Base-by-base conservation (phyloP, 2,329 filamentous ascomycete genomes). In the Coleophoma eucalyptorum region DNA sequence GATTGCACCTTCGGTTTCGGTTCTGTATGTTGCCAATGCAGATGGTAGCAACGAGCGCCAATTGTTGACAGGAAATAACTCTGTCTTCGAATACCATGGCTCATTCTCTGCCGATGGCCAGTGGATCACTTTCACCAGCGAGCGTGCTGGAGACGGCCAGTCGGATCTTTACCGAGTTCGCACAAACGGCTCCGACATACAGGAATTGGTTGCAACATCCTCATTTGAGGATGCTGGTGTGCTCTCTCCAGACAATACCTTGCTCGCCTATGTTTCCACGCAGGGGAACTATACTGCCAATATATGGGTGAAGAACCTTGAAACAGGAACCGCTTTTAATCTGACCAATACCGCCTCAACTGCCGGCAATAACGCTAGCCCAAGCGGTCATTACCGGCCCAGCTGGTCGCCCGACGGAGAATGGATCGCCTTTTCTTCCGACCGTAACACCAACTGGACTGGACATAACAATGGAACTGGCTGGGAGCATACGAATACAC, bases 351-450 rank as follows among this genome's bases (percentile, higher is more conserved):
- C 62, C 0, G 50, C 56, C 3, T 35, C 48, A 4, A 60, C 58
- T 0, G 58, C 56, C 4, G 55, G 56, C 1, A 59, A 62, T n/a
- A 48, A 55, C 12, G 51, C 50, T 13, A 51, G 55, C 6, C 67
- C 68, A 15, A 62, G 67, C 34, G 67, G 70, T 5, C 61, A 69
- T 53, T 73, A 71, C 53, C 62, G 66, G 2, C 71, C 72, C 0
- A 54, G 58, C 5, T 73, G 69, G 69, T 72, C 69, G 1, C 70
- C 72, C 0, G 63, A 72, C 38, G 69, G 72, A 18, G 50, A 71
- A 49, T 72, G 68, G 67, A 60, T 73, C 48, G 66, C 62, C 2
- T 73, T 74, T 49, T 63, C 63, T 12, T 74, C 70, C 2, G 70
- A 74, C 44, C 65, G 67, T 26, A 72, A 73, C 48, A 72, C 70